Conservation (phyloP, 805 yeast species). For the Candida sonorensis region DNA sequence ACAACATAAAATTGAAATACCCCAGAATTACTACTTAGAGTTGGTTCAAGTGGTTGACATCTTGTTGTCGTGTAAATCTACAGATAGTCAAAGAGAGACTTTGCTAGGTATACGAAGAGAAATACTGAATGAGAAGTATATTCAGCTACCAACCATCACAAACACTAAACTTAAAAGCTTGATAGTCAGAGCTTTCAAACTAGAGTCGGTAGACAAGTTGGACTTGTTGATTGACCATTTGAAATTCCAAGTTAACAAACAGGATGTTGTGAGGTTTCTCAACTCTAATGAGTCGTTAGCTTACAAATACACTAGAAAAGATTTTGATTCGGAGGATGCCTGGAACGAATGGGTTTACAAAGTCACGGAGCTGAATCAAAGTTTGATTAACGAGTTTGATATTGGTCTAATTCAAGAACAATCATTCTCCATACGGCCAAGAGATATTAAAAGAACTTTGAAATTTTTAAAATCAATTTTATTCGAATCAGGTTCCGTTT, state of each 20-base stretch:
- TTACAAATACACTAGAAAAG: conserved; percentile 4
- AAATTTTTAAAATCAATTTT: conserved; percentile 9
- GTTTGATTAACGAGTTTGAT: too few species aligned
- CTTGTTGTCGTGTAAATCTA: conserved; percentile 11
- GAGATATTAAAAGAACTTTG: conserved; percentile 10
- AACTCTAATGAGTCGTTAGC: conserved; percentile 5
- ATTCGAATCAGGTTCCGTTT: conserved; percentile 15
- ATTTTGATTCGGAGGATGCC: conserved; percentile 8
- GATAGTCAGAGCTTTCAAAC: conserved; percentile 8
- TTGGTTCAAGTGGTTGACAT: conserved; percentile 14
- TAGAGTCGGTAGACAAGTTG: conserved; percentile 3
- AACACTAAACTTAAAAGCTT: conserved; percentile 5
- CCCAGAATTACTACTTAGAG: conserved; percentile 7
- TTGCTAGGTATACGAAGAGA: conserved; percentile 7
- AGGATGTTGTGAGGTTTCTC: conserved; percentile 7
- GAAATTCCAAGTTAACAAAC: conserved; percentile 6
- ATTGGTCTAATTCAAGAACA: too few species aligned
- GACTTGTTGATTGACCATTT: conserved; percentile 6
- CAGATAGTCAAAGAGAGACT: conserved; percentile 9
- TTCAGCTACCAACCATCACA: conserved; percentile 10
- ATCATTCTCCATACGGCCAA: conserved; percentile 10
- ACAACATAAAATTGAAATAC: conserved; percentile 1
- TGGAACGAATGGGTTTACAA: conserved; percentile 9
- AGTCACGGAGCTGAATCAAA: conserved; percentile 2
- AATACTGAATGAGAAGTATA: conserved; percentile 6